Base-by-base conservation (phyloP, 164 flowering plant genomes). In the Taxillus chinensis region DNA sequence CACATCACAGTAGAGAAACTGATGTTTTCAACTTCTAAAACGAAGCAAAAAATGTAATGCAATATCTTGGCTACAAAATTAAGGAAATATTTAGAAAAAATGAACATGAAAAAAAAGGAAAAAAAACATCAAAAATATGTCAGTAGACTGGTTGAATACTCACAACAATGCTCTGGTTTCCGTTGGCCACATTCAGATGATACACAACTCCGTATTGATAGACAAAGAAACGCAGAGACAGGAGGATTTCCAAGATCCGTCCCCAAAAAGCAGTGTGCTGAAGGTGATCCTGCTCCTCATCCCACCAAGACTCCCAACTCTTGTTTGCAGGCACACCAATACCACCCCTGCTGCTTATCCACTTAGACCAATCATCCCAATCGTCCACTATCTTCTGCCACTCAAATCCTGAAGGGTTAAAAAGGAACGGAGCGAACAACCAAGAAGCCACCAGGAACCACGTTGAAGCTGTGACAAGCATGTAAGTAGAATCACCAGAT, bases 271-370 rank as follows among this genome's bases (percentile, higher is more conserved):
- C 98, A 37, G 96, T 83, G 75, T 62, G 49, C 57, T 72, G 79
- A 59, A 95, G 75, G 68, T 95, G 99, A 69, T 87, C 98, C 55
- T 95, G 99, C 69, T 91, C 99, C 67, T 95, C 98, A 5, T 83
- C 90, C 99, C 99, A 95, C 99, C 99, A 95, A 4, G 98, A 91
- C 68, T 95, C 96, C 99, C 98, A 95, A 74, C 98, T 91, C 78
- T 91, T 89, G 74, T 42, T 74, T 69, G 96, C 89, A 1, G 93
- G 96, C 39, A 89, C 95, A 58, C 97, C 96, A 67, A 95, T 85
- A 52, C 99, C 98, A 8, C 99, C 99, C 41, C 73, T 66, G 68
- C 78, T 83, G 70, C 75, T 87, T 27, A 91, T 91, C 99, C 99
- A 95, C 70, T 95, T 95, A 11, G 77, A 8, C 97, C 97, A 95